Evolutionary conservation across 2,329 filamentous ascomycete genomes (phyloP).

Genomic region (Stenocarpella maydis): DNA sequence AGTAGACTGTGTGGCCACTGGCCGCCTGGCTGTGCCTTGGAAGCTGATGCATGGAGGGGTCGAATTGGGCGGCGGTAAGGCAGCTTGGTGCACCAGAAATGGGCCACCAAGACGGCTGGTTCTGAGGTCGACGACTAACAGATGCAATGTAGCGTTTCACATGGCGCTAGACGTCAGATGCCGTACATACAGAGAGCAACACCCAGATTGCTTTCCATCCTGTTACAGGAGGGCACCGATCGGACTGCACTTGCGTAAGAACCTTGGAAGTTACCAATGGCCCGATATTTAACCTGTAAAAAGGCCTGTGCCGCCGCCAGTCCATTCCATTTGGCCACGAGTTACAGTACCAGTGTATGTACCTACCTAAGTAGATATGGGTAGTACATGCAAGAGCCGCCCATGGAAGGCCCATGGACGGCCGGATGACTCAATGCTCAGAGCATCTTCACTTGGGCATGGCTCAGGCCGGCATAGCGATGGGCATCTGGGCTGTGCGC

Average conservation of each 20-base stretch:
- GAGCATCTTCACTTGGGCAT: background rate
- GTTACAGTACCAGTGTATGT: no score
- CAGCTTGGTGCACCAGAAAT: conserved; percentile 30
- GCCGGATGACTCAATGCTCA: background rate
- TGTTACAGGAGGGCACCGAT: no score
- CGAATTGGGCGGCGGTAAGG: conserved; percentile 32
- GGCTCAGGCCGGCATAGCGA: background rate
- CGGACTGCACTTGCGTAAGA: no score
- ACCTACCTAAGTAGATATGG: background rate
- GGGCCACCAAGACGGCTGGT: conserved; percentile 23
- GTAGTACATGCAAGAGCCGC: background rate
- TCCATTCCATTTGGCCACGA: no score
- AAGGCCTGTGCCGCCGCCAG: no score
- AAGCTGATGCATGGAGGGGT: conserved; percentile 34
- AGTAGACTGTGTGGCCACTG: conserved; percentile 17
- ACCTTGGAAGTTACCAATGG: background rate
- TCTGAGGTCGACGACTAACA: conserved; percentile 30
- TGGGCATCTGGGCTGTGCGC: background rate
- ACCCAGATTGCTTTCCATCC: no score
- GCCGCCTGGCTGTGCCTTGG: conserved; percentile 22
- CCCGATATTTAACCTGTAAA: no score
- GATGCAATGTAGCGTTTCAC: conserved; percentile 25
- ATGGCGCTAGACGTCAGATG: background rate
- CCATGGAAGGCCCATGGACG: no score
- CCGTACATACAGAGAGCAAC: background rate